Percentiles rank a stretch among this genome's conserved stretches.
phyloP scores from a whole-genome alignment of 805 yeast species.

The Lipomyces spencermartinsiae region DNA sequence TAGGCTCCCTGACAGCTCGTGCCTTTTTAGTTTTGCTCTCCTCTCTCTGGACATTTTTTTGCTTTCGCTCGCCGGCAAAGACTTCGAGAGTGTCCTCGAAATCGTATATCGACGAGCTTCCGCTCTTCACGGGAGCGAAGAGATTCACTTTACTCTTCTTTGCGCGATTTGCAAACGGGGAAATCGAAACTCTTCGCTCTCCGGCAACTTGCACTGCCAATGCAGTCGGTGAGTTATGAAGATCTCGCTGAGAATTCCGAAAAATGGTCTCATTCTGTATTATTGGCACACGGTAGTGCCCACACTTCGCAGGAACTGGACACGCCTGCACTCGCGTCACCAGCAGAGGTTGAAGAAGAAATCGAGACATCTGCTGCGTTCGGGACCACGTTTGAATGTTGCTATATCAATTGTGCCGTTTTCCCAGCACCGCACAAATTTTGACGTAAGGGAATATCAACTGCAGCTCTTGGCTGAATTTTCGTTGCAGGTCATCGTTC shows the following conservation, averaged over 20 bases:
- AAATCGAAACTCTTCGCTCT: conserved; percentile 1
- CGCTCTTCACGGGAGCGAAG: conserved; percentile 25
- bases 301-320: neutral
- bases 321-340: neutral
- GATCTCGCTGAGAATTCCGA: neutral
- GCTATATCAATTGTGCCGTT: neutral
- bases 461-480: neutral
- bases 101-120: conserved; percentile 21
- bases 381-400: neutral
- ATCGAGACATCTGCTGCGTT: conserved; percentile 2
- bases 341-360: neutral
- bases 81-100: conserved; percentile 25
- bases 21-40: neutral
- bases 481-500: neutral
- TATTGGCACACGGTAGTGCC: neutral
- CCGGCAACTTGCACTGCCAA: neutral
- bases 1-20: conserved; percentile 3
- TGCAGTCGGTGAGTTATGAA: neutral
- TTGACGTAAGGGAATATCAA: neutral
- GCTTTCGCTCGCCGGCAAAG: neutral
- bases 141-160: conserved; percentile 21
- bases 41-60: neutral
- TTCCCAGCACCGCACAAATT: neutral
- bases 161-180: neutral
- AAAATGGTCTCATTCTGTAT: neutral